Base-by-base conservation (phyloP, 345 rosid genomes). In the Eucalyptus globulus region DNA sequence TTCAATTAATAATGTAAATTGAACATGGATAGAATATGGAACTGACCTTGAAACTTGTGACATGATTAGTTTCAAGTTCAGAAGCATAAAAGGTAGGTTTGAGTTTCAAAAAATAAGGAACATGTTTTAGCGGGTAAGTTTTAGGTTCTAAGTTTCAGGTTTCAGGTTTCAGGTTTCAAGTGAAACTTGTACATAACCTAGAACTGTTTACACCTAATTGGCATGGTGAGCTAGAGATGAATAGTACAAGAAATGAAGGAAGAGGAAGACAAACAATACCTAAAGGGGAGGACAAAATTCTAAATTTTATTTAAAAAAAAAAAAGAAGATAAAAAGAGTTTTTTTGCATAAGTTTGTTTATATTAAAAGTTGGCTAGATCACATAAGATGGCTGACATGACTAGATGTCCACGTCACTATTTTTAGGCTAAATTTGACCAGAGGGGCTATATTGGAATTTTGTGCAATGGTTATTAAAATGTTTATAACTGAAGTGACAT, bases 281-380 rank as follows among this genome's bases (percentile, higher is more conserved):
- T 29, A 62, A 3, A 14, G 72, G n/a, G 27, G 29, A 29, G 72
- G 31, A 29, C 14, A 62, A 62, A 29, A 14, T 5, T 60, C 15
- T 60, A 53, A 19, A 19, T 21, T 8, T 53, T 53, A 8, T 53
- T 53, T 29, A 1, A 17, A 51, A 17, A 62, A 40, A 34, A 37
- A 56, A 56, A 9, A 19, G 1, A 58, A 58, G 69, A 13, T 13
- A 62, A 62, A 62, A 3, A 7, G n/a, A 1, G 0, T 29, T 14
- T 1, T 62, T 62, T 62, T 14, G 16, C 37, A 29, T 29, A 62
- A 62, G 31, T 62, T 7, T 62, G 9, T 29, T 7, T n/a, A 29
- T n/a, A 15, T 7, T 1, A 29, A 62, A 29, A 29, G 9, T 14
- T 0, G 2, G 4, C 17, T 0, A 14, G 8, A 62, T 13, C 34